Evolutionary conservation across 2,329 filamentous ascomycete genomes (phyloP).

Genomic region (Aspergillus novoparasiticus): DNA sequence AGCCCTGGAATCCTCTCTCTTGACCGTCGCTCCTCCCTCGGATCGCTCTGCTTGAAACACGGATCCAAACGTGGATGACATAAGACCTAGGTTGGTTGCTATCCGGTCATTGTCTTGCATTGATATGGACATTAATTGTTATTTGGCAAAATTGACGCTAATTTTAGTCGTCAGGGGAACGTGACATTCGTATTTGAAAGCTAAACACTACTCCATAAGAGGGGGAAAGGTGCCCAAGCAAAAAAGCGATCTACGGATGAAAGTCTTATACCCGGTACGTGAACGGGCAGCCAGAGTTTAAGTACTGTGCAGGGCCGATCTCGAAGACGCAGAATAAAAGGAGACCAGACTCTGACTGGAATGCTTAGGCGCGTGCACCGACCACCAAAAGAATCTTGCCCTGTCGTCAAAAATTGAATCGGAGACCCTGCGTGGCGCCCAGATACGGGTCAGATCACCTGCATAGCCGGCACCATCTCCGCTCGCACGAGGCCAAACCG

Average conservation of each 20-base stretch:
- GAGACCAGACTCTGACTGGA: slow-evolving; percentile 31
- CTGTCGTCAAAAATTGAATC: slow-evolving; percentile 26
- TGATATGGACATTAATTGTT: neutral
- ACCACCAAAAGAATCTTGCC: slow-evolving; percentile 21
- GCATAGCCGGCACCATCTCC: slow-evolving; percentile 38
- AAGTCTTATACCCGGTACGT: slow-evolving; percentile 8
- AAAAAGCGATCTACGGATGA: slow-evolving; percentile 19
- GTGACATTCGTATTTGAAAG: neutral
- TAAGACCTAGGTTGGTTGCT: slow-evolving; percentile 14
- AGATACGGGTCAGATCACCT: slow-evolving; percentile 35
- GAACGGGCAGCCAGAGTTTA: slow-evolving; percentile 15
- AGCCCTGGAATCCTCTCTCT: slow-evolving; percentile 13
- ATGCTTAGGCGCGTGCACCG: slow-evolving; percentile 33
- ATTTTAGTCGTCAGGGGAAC: slow-evolving; percentile 10
- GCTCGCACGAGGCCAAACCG: slow-evolving; percentile 27
- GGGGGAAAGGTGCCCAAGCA: neutral
- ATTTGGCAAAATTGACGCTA: neutral
- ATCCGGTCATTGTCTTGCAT: slow-evolving; percentile 8
- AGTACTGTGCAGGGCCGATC: slow-evolving; percentile 7
- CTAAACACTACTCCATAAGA: neutral
- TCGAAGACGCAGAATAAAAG: neutral
- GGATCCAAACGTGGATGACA: slow-evolving; percentile 16
- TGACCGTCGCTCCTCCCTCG: slow-evolving; percentile 17
- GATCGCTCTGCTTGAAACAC: slow-evolving; percentile 19
- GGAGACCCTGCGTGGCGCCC: slow-evolving; percentile 26